A percentile compares a stretch with the other conserved stretches of the same genome.
phyloP scores from a whole-genome alignment of 768 basidiomycete species.

The Mycena venus region DNA sequence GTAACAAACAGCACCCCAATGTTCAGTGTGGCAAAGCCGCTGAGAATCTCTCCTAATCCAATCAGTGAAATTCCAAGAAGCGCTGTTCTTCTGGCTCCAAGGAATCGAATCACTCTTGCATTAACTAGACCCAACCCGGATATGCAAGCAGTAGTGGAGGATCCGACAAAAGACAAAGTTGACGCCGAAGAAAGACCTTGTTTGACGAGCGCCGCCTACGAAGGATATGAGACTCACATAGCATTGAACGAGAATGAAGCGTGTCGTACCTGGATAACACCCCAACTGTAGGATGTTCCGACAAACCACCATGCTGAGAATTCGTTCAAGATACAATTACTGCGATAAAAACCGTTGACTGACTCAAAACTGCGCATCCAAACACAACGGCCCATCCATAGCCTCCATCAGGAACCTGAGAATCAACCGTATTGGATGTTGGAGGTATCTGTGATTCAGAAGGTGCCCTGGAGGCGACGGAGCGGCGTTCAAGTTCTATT shows the following conservation, averaged over 20 bases:
- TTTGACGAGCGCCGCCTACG: slow-evolving; percentile 41
- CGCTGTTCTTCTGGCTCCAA: slow-evolving; percentile 44
- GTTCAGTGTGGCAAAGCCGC: slow-evolving; percentile 40
- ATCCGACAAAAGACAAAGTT: slow-evolving; percentile 48
- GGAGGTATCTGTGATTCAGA: not conserved
- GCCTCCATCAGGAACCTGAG: slow-evolving; percentile 40
- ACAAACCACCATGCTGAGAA: slow-evolving; percentile 39
- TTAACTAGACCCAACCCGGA: slow-evolving; percentile 45
- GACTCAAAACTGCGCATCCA: slow-evolving; percentile 45
- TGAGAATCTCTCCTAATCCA: slow-evolving; percentile 45
- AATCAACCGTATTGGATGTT: not conserved
- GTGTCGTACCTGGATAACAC: slow-evolving; percentile 36
- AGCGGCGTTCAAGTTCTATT: slow-evolving; percentile 8
- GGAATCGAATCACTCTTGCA: slow-evolving; percentile 41
- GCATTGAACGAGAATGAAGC: not conserved
- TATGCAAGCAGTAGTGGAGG: slow-evolving; percentile 43
- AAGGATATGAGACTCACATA: not conserved
- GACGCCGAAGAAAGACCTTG: slow-evolving; percentile 39
- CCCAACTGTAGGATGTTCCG: slow-evolving; percentile 46
- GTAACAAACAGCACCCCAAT: slow-evolving; percentile 38
- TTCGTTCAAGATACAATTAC: too few relatives aligned
- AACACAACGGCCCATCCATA: slow-evolving; percentile 48
- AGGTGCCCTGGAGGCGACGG: not conserved
- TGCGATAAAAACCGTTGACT: not conserved
- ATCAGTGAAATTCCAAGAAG: slow-evolving; percentile 44